Conservation (phyloP, 306 rosid species). For the Prunus mume region DNA sequence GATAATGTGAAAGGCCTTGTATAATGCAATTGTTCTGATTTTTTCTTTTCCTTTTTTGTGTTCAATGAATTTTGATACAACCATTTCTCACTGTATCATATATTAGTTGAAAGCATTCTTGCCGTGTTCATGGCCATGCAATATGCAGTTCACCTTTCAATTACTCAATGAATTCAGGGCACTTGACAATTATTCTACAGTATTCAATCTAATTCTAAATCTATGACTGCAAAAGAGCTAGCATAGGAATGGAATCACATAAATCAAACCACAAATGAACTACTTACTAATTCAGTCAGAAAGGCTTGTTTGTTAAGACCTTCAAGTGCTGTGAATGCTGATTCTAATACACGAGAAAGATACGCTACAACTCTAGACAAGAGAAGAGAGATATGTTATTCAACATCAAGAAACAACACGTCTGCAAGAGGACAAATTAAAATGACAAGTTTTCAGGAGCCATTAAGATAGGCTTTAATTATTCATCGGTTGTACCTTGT, state of each 20-base stretch:
- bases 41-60: neutral
- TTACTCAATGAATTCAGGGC: neutral
- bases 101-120: neutral
- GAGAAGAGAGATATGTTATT: constrained; percentile 21
- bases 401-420: constrained; percentile 27
- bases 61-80: neutral
- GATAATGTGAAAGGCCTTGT: neutral
- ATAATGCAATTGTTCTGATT: neutral
- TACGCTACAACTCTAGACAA: constrained; percentile 87
- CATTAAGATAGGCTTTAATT: neutral
- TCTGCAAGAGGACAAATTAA: neutral
- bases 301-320: constrained; percentile 99
- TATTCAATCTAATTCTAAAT: neutral
- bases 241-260: constrained; percentile 14
- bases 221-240: neutral
- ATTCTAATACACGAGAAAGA: constrained; percentile 96
- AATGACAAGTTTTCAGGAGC: neutral
- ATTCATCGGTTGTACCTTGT: constrained; percentile 53
- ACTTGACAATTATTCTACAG: neutral
- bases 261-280: constrained; percentile 11
- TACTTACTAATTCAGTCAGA: constrained; percentile 76
- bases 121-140: neutral
- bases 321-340: constrained; percentile 92
- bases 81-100: neutral
- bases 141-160: neutral